Evolutionary conservation across 2,329 filamentous ascomycete genomes (phyloP), one percentile per base, ranked within the genome.

Genomic region (Aureobasidium musti): DNA sequence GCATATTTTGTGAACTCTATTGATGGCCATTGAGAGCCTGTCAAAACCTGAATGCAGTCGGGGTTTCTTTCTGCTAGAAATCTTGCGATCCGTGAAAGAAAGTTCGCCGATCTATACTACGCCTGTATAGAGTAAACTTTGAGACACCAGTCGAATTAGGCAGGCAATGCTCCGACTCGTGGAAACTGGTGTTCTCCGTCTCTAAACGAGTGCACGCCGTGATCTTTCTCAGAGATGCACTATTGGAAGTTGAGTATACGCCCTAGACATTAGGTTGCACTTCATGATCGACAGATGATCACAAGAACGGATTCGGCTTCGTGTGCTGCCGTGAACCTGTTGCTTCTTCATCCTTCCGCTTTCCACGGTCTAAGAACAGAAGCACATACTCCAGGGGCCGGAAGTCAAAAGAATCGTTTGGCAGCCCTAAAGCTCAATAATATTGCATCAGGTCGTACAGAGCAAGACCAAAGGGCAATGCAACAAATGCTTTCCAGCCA

Each of bases 81-180:
- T n/a, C n/a, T n/a, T n/a, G n/a, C n/a, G n/a, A n/a, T n/a, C n/a
- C n/a, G n/a, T 13, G 10, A 1, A 28, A 43, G 26, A 45, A 19
- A 28, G 26, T 43, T 59, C 17, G 54, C 13, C 21, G 56, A 59
- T 60, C 28, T 17, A 23, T 17, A 45, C 17, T 28, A 8, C 56
- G 26, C 6, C 8, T 10, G 19, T 35, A 39, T 4, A 14, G 11
- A 14, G 21, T 60, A 60, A 28, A 35, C 56, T 35, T 47, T 13
- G 5, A 33, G 19, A 47, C 21, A n/a, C 17, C 35, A 17, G 3
- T 47, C 11, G 23, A n/a, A 26, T 26, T 13, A 35, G n/a, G 28
- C n/a, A n/a, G n/a, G n/a, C n/a, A n/a, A 19, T 11, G 35, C 28
- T 60, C 56, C 41, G 56, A 60, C 56, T 60, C 41, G 56, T 60